Conservation (phyloP, 352 stramenopile species). For the Globisporangium okanoganense region DNA sequence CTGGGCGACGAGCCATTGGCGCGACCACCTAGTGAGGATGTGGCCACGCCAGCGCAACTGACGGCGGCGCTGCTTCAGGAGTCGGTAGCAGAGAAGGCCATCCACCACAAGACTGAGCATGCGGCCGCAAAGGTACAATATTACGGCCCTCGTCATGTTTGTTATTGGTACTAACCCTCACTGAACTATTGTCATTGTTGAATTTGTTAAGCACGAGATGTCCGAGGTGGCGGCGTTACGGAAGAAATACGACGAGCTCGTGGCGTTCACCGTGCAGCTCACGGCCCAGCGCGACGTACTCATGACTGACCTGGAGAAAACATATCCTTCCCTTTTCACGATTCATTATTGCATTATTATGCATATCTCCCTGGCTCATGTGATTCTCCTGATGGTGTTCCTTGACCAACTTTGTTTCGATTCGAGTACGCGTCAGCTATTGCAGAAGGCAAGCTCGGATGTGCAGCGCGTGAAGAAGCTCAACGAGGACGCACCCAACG, state of each 20-base stretch:
- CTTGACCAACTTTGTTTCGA: too few species aligned
- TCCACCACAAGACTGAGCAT: constrained; percentile 8
- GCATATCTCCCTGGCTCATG: too few species aligned
- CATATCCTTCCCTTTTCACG: too few species aligned
- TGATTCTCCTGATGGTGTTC: too few species aligned
- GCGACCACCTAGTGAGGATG: constrained; percentile 37
- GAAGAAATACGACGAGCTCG: constrained; percentile 90
- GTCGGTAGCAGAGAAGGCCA: constrained; percentile 1
- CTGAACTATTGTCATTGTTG: too few species aligned
- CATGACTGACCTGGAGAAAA: constrained; percentile 81
- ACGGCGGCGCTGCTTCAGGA: constrained; percentile 63
- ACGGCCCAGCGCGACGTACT: constrained; percentile 82
- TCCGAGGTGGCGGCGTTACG: constrained; percentile 61
- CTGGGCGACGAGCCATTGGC: constrained; percentile 26
- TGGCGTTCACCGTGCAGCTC: constrained; percentile 86
- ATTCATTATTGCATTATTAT: too few species aligned
- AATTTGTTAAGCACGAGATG: constrained; percentile 34
- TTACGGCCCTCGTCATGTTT: too few species aligned
- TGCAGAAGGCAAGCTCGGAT: constrained; percentile 70
- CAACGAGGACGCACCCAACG: constrained; percentile 39
- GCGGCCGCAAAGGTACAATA: constrained; percentile 13
- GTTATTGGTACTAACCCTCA: too few species aligned
- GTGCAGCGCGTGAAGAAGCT: constrained; percentile 62
- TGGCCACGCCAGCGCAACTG: constrained; percentile 48
- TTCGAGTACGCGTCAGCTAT: constrained; percentile 36